Base-by-base conservation (phyloP, 1,284 basidiomycete species). In the Trichosporon asahii region DNA sequence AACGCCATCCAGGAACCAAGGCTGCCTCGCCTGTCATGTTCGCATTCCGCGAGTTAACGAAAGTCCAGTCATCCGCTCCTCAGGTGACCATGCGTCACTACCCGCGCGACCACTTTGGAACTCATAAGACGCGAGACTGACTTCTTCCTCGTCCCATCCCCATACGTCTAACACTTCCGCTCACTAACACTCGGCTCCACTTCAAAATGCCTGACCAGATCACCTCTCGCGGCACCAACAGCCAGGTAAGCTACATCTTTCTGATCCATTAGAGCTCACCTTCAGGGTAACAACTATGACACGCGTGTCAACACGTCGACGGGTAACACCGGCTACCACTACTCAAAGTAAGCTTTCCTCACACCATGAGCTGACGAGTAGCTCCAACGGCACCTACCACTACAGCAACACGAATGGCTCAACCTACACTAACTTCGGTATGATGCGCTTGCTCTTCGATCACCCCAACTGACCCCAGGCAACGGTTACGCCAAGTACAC, bases 341-440 rank as follows among this genome's bases (percentile, higher is more conserved):
- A 89, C 73, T 89, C 88, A 6, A 89, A 89, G 73, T 79, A 74
- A 35, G 49, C 87, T 73, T 29, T 53, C 11, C 7, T 33, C 5
- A 53, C 40, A 73, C 72, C 70, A 49, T 65, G 18, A 46, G 21
- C 21, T 53, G 21, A 53, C 8, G 2, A 8, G 2, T 9, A 53
- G 49, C 11, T 23, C 15, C 31, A 73, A 89, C 69, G 87, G 86
- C 2, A 86, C 85, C 68, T 89, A 89, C 80, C 89, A 89, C 74
- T 89, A 89, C 79, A 76, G 72, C 68, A 89, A 89, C 82, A 83
- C 88, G 46, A 84, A 89, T 67, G 87, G 87, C 0, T 89, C 88
- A 0, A 89, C 83, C 2, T 89, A 89, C 74, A 86, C 89, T 75
- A 86, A 89, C 77, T 84, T 55, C 53, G 78, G 78, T 76, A 66